Conservation (phyloP, 306 rosid genomes). For the Hippophae tibetana region DNA sequence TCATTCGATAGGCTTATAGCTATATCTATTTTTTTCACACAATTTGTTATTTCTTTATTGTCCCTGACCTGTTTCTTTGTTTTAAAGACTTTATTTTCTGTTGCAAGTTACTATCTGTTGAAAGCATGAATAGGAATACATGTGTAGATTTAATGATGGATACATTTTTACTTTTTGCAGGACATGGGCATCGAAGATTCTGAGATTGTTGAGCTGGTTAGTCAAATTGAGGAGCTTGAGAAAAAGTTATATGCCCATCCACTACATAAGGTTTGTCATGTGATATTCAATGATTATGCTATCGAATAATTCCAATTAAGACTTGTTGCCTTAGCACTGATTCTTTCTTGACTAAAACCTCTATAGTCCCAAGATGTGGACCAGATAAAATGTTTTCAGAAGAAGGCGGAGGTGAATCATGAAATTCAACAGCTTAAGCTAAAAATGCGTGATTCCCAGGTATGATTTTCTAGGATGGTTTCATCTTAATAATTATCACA, state of each 20-base stretch:
- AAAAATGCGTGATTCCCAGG: constrained; percentile 98
- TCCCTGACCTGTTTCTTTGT: background rate
- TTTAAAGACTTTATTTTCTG: background rate
- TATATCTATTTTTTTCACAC: background rate
- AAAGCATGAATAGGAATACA: too few species aligned
- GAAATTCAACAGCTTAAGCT: constrained; percentile 84
- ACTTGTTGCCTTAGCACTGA: constrained; percentile 10
- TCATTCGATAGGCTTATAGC: background rate
- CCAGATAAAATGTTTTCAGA: constrained; percentile 78
- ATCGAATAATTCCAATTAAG: constrained; percentile 13
- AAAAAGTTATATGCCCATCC: constrained; percentile 70
- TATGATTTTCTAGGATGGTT: constrained; percentile 22
- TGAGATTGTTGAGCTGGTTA: constrained; percentile 65
- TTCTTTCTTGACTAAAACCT: background rate
- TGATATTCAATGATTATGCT: constrained; percentile 8
- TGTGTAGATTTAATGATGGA: background rate
- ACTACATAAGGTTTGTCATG: constrained; percentile 65
- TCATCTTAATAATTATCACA: constrained; percentile 8
- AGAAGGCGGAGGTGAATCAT: constrained; percentile 94
- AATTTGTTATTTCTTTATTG: background rate
- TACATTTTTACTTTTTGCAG: constrained; percentile 28
- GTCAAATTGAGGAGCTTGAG: constrained; percentile 78
- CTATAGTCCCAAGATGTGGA: constrained; percentile 67
- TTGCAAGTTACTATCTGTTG: too few species aligned
- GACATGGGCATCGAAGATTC: constrained; percentile 80